phyloP scores from a whole-genome alignment of 2,329 filamentous ascomycete species.

The Penicillium hordei region DNA sequence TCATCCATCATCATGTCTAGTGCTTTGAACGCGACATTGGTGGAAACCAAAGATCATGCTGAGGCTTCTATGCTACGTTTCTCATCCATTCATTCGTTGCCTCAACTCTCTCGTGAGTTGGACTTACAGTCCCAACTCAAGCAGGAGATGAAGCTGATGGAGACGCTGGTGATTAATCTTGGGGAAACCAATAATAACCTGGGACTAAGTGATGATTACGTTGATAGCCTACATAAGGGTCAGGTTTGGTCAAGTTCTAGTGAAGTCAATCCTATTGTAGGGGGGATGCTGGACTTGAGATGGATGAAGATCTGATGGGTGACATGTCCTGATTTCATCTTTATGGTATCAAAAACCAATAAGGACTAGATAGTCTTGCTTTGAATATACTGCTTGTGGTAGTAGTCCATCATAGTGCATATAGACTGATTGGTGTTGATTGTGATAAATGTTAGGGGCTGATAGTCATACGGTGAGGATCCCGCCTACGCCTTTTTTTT shows the following conservation, averaged over 20 bases:
- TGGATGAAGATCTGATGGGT: constrained; percentile 45
- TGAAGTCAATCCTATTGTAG: constrained; percentile 16
- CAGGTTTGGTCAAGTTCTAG: constrained; percentile 38
- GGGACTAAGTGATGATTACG: constrained; percentile 59
- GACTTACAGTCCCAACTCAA: constrained; percentile 46
- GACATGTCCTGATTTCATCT: constrained; percentile 26
- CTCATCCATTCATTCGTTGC: constrained; percentile 34
- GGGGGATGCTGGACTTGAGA: constrained; percentile 25
- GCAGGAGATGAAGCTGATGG: constrained; percentile 52
- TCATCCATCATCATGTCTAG: constrained; percentile 51
- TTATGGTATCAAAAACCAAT: too few relatives aligned
- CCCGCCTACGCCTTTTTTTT: too few relatives aligned
- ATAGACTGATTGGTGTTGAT: neutral
- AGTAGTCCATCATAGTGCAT: neutral
- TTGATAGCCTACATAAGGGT: constrained; percentile 53
- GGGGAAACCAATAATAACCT: constrained; percentile 56
- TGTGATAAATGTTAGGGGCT: neutral
- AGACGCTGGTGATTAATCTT: constrained; percentile 52
- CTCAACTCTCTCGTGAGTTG: constrained; percentile 39
- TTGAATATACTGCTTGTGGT: neutral
- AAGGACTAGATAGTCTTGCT: neutral
- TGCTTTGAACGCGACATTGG: constrained; percentile 53
- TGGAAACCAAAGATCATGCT: constrained; percentile 41
- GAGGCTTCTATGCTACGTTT: constrained; percentile 56
- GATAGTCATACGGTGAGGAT: too few relatives aligned